These are phyloP conservation scores for Lactarius trivialis DNA, from an alignment of 768 basidiomycete genomes.

Conservation along the genomic window DNA sequence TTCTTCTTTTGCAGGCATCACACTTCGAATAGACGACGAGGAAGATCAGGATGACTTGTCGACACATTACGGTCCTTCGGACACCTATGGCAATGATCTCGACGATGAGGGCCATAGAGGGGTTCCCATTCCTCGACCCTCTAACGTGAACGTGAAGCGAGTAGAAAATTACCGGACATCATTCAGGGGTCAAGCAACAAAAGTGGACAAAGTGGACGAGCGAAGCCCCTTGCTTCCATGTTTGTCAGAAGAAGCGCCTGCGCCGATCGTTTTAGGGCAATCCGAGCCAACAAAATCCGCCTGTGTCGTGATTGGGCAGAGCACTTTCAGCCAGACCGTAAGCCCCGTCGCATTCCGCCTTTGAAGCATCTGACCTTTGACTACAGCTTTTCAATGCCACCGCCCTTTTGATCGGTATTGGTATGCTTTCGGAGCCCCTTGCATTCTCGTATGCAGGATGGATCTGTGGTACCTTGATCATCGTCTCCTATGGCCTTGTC, in stretches of 20 bases:
- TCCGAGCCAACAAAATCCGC: not conserved
- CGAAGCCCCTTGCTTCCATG: conserved; percentile 10
- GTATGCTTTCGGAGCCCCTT: conserved; percentile 82
- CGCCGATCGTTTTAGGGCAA: not conserved
- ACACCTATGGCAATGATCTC: not conserved
- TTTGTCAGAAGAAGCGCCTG: not conserved
- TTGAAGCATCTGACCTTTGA: not conserved
- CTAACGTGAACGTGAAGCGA: not conserved
- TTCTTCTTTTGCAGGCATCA: not conserved
- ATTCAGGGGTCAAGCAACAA: not conserved
- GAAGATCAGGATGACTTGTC: conserved; percentile 7
- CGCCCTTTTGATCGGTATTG: conserved; percentile 81
- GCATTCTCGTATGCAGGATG: conserved; percentile 92
- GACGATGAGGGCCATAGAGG: conserved; percentile 6
- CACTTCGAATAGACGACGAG: not conserved
- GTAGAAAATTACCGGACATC: not conserved
- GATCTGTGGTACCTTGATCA: conserved; percentile 66
- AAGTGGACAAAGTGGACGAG: conserved; percentile 2
- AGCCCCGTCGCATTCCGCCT: not conserved
- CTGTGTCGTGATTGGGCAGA: conserved; percentile 12
- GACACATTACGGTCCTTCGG: conserved; percentile 1
- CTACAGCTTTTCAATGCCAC: conserved; percentile 80
- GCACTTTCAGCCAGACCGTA: conserved; percentile 26
- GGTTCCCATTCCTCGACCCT: not conserved
- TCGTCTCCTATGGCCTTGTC: conserved; percentile 69